A percentile compares a stretch with the other conserved stretches of the same genome.
These are phyloP conservation scores for Rubroboletus satanas DNA, from an alignment of 768 basidiomycete genomes.

Conservation along the genomic window DNA sequence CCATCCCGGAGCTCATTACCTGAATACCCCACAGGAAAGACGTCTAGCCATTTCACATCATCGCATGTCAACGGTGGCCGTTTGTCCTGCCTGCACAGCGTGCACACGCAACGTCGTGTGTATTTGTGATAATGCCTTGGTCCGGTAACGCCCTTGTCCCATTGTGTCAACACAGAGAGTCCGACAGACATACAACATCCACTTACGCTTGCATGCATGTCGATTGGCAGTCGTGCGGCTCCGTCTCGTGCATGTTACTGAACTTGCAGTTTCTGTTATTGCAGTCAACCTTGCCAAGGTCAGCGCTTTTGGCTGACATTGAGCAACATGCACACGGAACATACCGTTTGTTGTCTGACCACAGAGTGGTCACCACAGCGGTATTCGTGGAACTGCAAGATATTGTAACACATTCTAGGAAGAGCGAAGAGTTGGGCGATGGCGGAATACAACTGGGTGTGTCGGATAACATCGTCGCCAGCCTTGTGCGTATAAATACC, in stretches of 20 bases:
- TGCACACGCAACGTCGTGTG: constrained; percentile 8
- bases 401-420: constrained; percentile 32
- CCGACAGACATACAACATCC: not conserved
- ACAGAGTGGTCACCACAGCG: constrained; percentile 31
- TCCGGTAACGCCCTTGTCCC: constrained; percentile 26
- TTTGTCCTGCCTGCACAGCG: constrained; percentile 22
- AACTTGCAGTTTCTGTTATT: constrained; percentile 35
- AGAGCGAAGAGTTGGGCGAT: not conserved
- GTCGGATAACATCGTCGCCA: not conserved
- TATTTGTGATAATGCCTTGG: constrained; percentile 28
- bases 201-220: constrained; percentile 39
- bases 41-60: not conserved
- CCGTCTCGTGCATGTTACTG: constrained; percentile 35
- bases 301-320: not conserved
- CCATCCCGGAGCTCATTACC: not conserved
- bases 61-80: constrained; percentile 20
- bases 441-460: constrained; percentile 1
- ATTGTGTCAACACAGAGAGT: constrained; percentile 1
- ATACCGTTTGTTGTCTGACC: constrained; percentile 35
- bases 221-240: constrained; percentile 35
- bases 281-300: constrained; percentile 48
- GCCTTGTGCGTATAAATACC: constrained; percentile 23
- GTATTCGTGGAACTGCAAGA: constrained; percentile 34
- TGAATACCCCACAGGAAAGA: not conserved
- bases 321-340: not conserved